Conservation (phyloP, 805 yeast genomes). For the Debaryomyces castellii region DNA sequence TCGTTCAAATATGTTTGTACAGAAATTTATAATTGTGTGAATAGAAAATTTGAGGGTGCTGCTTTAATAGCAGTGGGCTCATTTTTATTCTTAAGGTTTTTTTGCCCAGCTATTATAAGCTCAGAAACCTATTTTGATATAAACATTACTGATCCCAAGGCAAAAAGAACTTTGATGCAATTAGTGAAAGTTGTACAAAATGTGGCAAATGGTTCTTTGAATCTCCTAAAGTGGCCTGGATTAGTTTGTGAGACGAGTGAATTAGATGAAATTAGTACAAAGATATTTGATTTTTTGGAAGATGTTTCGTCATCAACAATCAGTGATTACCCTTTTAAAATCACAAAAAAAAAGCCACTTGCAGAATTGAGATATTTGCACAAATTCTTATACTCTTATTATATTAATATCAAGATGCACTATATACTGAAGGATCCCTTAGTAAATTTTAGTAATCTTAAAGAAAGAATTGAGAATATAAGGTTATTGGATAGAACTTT, state of each 20-base stretch:
- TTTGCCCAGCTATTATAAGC: slow-evolving; percentile 89
- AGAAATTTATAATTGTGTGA: slow-evolving; percentile 57
- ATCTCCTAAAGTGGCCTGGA: slow-evolving; percentile 63
- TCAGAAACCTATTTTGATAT: slow-evolving; percentile 62
- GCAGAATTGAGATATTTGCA: slow-evolving; percentile 41
- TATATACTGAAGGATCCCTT: slow-evolving; percentile 26
- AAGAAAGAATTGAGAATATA: slow-evolving; percentile 25
- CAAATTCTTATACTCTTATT: slow-evolving; percentile 37
- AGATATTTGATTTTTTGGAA: slow-evolving; percentile 28
- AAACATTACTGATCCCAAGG: slow-evolving; percentile 26
- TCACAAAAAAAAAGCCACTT: slow-evolving; percentile 25
- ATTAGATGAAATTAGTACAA: slow-evolving; percentile 24
- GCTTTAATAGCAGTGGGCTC: slow-evolving; percentile 75
- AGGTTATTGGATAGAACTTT: slow-evolving; percentile 47
- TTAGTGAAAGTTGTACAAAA: slow-evolving; percentile 83
- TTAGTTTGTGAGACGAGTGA: slow-evolving; percentile 43
- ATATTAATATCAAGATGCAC: slow-evolving; percentile 26
- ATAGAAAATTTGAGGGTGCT: slow-evolving; percentile 61
- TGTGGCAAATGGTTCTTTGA: slow-evolving; percentile 79
- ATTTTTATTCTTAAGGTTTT: slow-evolving; percentile 76
- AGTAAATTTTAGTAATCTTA: slow-evolving; percentile 13
- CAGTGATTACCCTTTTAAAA: slow-evolving; percentile 26
- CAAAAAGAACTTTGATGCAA: slow-evolving; percentile 68
- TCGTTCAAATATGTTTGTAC: slow-evolving; percentile 73
- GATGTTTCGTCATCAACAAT: slow-evolving; percentile 18